Evolutionary conservation across 257 asterid genomes (phyloP).

Genomic region (Plantago ovata): DNA sequence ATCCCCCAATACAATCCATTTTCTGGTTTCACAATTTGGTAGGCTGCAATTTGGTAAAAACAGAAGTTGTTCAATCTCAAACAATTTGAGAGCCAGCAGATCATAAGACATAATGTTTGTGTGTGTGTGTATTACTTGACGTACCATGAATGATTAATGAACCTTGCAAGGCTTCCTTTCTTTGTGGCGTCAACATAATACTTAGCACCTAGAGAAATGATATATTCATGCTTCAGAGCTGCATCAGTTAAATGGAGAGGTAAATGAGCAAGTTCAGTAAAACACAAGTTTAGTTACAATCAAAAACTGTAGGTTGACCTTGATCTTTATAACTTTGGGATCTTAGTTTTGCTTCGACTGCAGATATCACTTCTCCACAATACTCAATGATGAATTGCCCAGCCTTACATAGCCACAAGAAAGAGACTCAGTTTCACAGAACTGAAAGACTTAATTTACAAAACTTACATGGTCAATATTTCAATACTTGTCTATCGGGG

Average conservation of each 20-base stretch:
- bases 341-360: conserved; percentile 61
- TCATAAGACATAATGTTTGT: too few relatives aligned
- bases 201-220: conserved; percentile 67
- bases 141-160: conserved; percentile 95
- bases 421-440: too few relatives aligned
- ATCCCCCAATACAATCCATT: conserved; percentile 90
- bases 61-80: conserved; percentile 6
- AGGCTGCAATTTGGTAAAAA: conserved; percentile 44
- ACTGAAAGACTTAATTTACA: conserved; percentile 18
- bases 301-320: conserved; percentile 42
- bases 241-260: conserved; percentile 28
- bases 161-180: conserved; percentile 87
- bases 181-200: conserved; percentile 75
- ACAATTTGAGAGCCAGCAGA: conserved; percentile 2
- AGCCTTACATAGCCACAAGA: conserved; percentile 43
- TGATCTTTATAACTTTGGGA: conserved; percentile 70
- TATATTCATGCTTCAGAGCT: conserved; percentile 81
- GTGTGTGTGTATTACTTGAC: too few relatives aligned
- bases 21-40: conserved; percentile 96
- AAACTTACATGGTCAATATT: conserved; percentile 6
- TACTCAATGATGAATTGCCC: conserved; percentile 87
- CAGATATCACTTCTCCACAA: conserved; percentile 86
- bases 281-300: conserved; percentile 12
- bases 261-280: conserved; percentile 19
- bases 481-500: too few relatives aligned